Evolutionary conservation across 371 early-diverging fungal species (phyloP).

Genomic region (Mortierella sp.): DNA sequence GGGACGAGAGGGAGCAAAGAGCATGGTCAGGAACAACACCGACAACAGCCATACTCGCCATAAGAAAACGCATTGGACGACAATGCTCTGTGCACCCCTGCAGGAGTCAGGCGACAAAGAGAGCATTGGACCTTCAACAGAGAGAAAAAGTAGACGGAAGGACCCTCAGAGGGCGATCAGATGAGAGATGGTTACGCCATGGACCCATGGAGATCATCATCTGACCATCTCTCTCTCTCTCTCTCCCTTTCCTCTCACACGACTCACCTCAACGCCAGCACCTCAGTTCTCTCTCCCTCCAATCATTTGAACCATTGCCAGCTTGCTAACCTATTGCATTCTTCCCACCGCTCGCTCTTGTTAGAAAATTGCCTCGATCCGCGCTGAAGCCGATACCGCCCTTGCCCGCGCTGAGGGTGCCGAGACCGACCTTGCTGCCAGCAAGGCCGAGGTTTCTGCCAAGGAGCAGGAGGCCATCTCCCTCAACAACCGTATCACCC

Average conservation of each 20-base stretch:
- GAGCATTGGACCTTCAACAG: not conserved
- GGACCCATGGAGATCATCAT: not conserved
- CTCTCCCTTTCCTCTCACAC: not conserved
- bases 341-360: not conserved
- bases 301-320: not conserved
- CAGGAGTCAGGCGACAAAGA: not conserved
- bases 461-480: constrained; percentile 60
- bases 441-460: constrained; percentile 69
- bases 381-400: constrained; percentile 81
- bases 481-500: constrained; percentile 72
- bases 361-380: constrained; percentile 78
- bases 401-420: constrained; percentile 76
- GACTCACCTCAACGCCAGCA: not conserved
- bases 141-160: not conserved
- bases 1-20: not conserved
- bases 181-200: constrained; percentile 10
- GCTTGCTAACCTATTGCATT: not conserved
- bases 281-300: not conserved
- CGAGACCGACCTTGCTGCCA: constrained; percentile 74
- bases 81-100: not conserved
- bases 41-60: not conserved
- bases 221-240: not conserved
- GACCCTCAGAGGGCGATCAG: not conserved
- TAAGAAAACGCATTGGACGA: not conserved
- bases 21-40: not conserved